Base-by-base conservation (phyloP, 139 green algal species). In the Asterochloris erici region DNA sequence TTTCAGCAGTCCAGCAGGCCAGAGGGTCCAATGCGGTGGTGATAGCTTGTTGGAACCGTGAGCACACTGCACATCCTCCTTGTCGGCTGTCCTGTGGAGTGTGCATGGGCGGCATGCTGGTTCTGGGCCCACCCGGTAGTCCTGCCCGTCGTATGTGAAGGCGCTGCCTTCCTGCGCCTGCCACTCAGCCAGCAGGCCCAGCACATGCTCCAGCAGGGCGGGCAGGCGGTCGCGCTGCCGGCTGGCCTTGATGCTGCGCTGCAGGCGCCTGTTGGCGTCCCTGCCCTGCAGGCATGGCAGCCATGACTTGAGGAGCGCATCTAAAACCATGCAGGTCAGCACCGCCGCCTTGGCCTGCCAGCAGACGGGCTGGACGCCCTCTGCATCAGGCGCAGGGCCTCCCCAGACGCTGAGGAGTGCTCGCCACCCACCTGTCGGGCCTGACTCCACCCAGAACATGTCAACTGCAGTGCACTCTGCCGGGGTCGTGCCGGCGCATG, bases 121-220 rank as follows among this genome's bases (percentile, higher is more conserved):
- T 6, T 54, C 38, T 6, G 38, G 38, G 4, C 38, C 38, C 38
- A 54, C 38, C 38, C 38, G n/a, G 63, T 90, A 91, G 54, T 90
- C 82, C 10, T 79, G 62, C 63, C 88, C 88, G 54, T 91, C 85
- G 81, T 90, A 91, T 60, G 84, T 68, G 84, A 93, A 93, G 21
- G 90, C 77, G 15, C 38, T 54, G 63, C 90, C 87, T 84, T 93
- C 85, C 26, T 73, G 74, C 26, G 87, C 64, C 29, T 82, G 76
- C 90, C 90, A 93, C 77, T 88, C 84, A 0, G 79, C 83, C 29
- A 91, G 83, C 62, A 73, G 63, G 11, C 21, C 12, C 27, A 73
- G 79, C 68, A 91, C 54, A 21, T 75, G 74, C 17, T 70, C 81
- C 68, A 90, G 28, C 81, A 90, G 77, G 14, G 26, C 63, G 6